Base-by-base conservation (phyloP, 2,329 filamentous ascomycete species). In the Ustilaginoidea virens region DNA sequence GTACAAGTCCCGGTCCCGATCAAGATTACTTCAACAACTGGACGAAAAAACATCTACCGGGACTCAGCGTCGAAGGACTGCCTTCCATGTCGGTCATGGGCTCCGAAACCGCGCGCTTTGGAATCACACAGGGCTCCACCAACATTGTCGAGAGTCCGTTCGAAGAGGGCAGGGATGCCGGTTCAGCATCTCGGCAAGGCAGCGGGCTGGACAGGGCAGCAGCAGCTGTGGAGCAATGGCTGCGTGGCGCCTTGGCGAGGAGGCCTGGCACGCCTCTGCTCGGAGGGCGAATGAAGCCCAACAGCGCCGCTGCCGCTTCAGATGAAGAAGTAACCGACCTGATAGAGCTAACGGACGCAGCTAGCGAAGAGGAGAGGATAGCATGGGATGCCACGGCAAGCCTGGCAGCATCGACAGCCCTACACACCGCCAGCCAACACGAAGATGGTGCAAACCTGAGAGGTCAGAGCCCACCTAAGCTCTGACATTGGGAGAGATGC, bases 141-240 rank as follows among this genome's bases (percentile, higher is more conserved):
- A 53, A 48, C 3, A 61, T 72, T 25, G 66, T 63, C 1, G 66
- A 71, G 40, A 60, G 58, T 38, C 53, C 63, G 14, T 57, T 63
- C 40, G 56, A 63, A 39, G 54, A 66, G 33, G 58, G 62, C 12
- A 50, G 59, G 24, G 54, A 64, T 33, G 41, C 53, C 12, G 32
- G 47, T 21, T 44, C 61, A 8, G 40, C 53, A 5, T 51, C 55
- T n/a, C 53, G 56, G 27, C 60, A 65, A 26, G 63, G 64, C 10
- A 61, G 53, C 3, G 61, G 66, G 1, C 58, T 96, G 3, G 85
- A 93, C 43, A 80, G 86, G 37, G 76, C 92, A 7, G 85, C 86
- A 1, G 79, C 82, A 5, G 78, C 80, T 3, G 75, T 96, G 17
- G 90, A 96, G 54, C 79, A 76, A 1, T 98, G 90, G 85, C 62